phyloP scores from a whole-genome alignment of 495 filamentous ascomycete genomes.

The Usnea hakonensis region DNA sequence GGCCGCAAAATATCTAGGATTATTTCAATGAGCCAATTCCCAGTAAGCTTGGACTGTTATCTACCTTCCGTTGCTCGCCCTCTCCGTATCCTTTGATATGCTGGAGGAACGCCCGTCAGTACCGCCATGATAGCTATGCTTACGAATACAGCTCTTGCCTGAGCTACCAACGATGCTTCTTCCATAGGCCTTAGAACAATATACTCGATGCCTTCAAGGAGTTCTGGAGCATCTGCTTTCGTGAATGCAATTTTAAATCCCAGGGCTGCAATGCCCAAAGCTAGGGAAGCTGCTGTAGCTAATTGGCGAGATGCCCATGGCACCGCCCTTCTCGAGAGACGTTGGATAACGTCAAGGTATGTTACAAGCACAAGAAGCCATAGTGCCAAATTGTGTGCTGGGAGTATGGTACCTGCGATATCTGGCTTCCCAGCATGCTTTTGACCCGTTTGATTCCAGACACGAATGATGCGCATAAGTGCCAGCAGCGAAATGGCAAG shows the following conservation, averaged over 20 bases:
- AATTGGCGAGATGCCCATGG: conserved; percentile 19
- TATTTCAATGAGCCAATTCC: not conserved
- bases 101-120: conserved; percentile 28
- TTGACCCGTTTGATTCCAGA: conserved; percentile 96
- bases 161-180: conserved; percentile 40
- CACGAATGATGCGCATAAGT: conserved; percentile 54
- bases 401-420: conserved; percentile 63
- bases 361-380: conserved; percentile 68
- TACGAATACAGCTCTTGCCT: conserved; percentile 46
- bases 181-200: conserved; percentile 37
- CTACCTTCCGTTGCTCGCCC: conserved; percentile 1
- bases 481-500: conserved; percentile 28
- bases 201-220: conserved; percentile 50
- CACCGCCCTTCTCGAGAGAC: conserved; percentile 29
- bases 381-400: conserved; percentile 51
- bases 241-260: conserved; percentile 80
- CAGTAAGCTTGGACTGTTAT: not conserved
- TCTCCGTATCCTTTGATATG: not conserved
- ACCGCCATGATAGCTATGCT: conserved; percentile 41
- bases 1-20: not conserved
- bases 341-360: conserved; percentile 48
- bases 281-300: conserved; percentile 9
- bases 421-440: conserved; percentile 86
- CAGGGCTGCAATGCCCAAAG: conserved; percentile 47
- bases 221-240: conserved; percentile 75